A percentile compares a stretch with the other conserved stretches of the same genome.
Evolutionary conservation across 2,329 filamentous ascomycete species (phyloP).

Genomic region (Talaromyces sp.): DNA sequence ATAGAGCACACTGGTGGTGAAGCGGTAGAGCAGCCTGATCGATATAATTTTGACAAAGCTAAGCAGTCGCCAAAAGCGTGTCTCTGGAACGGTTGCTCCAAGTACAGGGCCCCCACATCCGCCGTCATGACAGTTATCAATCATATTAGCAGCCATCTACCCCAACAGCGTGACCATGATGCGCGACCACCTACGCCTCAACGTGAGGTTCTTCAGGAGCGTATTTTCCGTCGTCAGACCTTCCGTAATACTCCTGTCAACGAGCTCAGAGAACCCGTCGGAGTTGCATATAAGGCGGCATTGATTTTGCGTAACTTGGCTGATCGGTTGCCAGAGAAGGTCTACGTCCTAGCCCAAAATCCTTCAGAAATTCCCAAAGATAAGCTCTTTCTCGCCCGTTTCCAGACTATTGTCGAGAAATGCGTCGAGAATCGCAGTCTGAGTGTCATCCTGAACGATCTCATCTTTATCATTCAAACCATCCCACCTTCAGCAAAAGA

Average conservation of each 20-base stretch:
- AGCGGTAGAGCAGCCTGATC: slow-evolving; percentile 29
- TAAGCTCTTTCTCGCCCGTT: slow-evolving; percentile 38
- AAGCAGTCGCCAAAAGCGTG: slow-evolving; percentile 35
- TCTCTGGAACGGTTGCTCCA: slow-evolving; percentile 38
- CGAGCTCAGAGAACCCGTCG: slow-evolving; percentile 41
- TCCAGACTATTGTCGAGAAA: slow-evolving; percentile 36
- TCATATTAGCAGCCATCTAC: slow-evolving; percentile 38
- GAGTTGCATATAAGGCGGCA: slow-evolving; percentile 46
- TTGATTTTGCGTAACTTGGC: slow-evolving; percentile 48
- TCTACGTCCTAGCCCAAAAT: slow-evolving; percentile 22
- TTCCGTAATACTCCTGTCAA: slow-evolving; percentile 43
- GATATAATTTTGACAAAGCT: slow-evolving; percentile 36
- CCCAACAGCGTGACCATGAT: slow-evolving; percentile 33
- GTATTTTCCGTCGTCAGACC: slow-evolving; percentile 39
- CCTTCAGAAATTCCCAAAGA: slow-evolving; percentile 28
- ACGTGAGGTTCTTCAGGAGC: slow-evolving; percentile 38
- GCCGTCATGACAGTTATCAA: slow-evolving; percentile 38
- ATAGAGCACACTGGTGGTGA: slow-evolving; percentile 40
- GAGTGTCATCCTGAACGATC: slow-evolving; percentile 33
- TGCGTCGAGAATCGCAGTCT: slow-evolving; percentile 42
- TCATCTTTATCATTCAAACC: not conserved
- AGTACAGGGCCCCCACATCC: slow-evolving; percentile 34
- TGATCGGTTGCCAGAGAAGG: slow-evolving; percentile 35
- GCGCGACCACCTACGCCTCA: slow-evolving; percentile 35
- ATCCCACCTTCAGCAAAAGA: not conserved